Conservation (phyloP, 2,329 filamentous ascomycete genomes). For the Alternaria ethzedia region DNA sequence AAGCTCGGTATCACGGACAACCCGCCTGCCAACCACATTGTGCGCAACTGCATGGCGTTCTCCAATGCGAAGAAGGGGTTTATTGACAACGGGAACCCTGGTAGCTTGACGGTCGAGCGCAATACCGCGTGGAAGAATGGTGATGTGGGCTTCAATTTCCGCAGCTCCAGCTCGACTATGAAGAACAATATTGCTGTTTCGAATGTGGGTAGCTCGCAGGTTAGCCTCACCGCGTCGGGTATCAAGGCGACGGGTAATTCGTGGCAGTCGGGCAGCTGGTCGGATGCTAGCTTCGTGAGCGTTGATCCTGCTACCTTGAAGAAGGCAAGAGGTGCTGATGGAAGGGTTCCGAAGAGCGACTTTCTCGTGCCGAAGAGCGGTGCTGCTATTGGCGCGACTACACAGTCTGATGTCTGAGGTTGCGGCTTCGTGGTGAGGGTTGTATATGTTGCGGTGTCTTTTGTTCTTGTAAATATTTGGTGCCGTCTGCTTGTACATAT, state of each 20-base stretch:
- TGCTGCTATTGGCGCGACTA: slow-evolving; percentile 51
- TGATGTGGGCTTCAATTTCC: slow-evolving; percentile 51
- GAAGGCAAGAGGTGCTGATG: slow-evolving; percentile 46
- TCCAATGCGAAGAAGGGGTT: slow-evolving; percentile 55
- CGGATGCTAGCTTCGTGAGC: slow-evolving; percentile 50
- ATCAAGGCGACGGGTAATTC: slow-evolving; percentile 49
- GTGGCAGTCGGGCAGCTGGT: slow-evolving; percentile 52
- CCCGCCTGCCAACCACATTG: slow-evolving; percentile 51
- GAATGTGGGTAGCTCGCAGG: slow-evolving; percentile 33
- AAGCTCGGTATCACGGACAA: slow-evolving; percentile 53
- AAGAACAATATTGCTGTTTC: slow-evolving; percentile 50
- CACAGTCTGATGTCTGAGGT: slow-evolving; percentile 21
- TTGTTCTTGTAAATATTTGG: neutral
- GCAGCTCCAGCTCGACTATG: slow-evolving; percentile 45
- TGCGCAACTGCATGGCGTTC: slow-evolving; percentile 56
- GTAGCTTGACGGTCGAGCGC: slow-evolving; percentile 48
- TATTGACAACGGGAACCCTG: slow-evolving; percentile 56
- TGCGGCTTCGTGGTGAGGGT: no score
- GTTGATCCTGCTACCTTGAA: slow-evolving; percentile 43
- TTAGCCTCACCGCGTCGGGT: slow-evolving; percentile 16
- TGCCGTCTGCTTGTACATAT: neutral
- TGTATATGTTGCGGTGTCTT: no score
- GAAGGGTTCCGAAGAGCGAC: slow-evolving; percentile 50
- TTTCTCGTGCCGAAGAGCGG: slow-evolving; percentile 51
- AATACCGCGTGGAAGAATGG: slow-evolving; percentile 58